phyloP scores from a whole-genome alignment of 2,329 filamentous ascomycete genomes.

The Epichloe brachyelytri region DNA sequence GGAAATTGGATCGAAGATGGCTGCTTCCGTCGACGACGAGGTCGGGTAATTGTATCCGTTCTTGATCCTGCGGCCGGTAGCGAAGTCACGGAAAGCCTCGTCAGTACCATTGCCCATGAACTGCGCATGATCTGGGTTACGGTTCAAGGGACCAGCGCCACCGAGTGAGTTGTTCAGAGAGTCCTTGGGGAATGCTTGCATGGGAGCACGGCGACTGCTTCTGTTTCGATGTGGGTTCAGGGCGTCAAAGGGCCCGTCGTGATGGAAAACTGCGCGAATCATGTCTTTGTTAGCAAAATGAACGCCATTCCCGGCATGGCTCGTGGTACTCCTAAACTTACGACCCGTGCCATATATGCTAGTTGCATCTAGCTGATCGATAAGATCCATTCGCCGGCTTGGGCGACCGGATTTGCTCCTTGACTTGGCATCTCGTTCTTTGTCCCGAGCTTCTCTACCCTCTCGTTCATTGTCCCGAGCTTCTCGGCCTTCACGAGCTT shows the following conservation, averaged over 20 bases:
- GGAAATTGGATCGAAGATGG: conserved; percentile 54
- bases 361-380: conserved; percentile 92
- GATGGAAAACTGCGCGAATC: conserved; percentile 67
- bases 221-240: conserved; percentile 91
- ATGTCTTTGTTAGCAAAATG: not conserved
- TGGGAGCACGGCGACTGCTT: conserved; percentile 71
- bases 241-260: conserved; percentile 94
- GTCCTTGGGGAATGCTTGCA: conserved; percentile 90
- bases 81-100: conserved; percentile 81
- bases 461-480: conserved; percentile 26
- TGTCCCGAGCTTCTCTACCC: conserved; percentile 33
- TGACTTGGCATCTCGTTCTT: conserved; percentile 25
- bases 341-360: conserved; percentile 88
- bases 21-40: conserved; percentile 25
- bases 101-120: conserved; percentile 69
- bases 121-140: conserved; percentile 69
- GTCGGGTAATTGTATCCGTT: conserved; percentile 11
- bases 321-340: conserved; percentile 33
- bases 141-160: conserved; percentile 73
- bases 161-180: conserved; percentile 88
- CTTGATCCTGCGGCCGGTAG: conserved; percentile 25
- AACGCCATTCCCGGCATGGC: not conserved
- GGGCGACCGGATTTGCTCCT: conserved; percentile 35
- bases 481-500: conserved; percentile 28
- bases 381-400: conserved; percentile 61